Base-by-base conservation (phyloP, 208 protist species). In the Trypanosoma congolense region DNA sequence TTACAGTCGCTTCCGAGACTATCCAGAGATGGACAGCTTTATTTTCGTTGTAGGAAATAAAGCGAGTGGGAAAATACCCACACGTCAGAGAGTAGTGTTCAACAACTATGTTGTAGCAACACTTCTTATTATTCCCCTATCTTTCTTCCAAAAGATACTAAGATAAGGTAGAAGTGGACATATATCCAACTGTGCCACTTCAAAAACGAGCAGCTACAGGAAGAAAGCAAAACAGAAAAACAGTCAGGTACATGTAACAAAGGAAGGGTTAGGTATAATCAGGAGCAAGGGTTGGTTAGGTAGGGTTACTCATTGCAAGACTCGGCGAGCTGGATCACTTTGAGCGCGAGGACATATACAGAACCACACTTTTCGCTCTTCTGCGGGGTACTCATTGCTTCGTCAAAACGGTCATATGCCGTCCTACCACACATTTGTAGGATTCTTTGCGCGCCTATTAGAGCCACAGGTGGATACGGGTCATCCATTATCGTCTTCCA, bases 401-500 rank as follows among this genome's bases (percentile, higher is more conserved):
- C 65, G 29, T 71, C 65, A 49, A 65, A 64, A 4, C 53, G 42
- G 30, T 73, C 66, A 43, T 73, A 66, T 16, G 52, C 50, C 29
- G 21, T 63, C 24, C 50, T 43, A 0, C 66, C 58, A 21, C 52
- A 73, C 50, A 73, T 58, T 56, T 65, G 66, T 41, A 61, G 30
- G 3, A 83, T 73, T 40, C 73, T 80, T 50, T 81, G 63, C 1
- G 82, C 72, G 1, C 72, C 82, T 29, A 86, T 75, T 28, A 83
- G 58, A 2, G 77, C 74, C 3, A 80, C 77, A 14, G 70, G 77
- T 1, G 82, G 61, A 30, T 83, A 86, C 3, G 69, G 75, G 30
- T 90, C 82, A 4, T 48, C 57, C 70, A 83, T 63, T 9, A 82
- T 73, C 2, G 65, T 77, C 36, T 63, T 71, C 76, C 80, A 83